Evolutionary conservation across 2,329 filamentous ascomycete genomes (phyloP).

Genomic region (Rhynchosporium agropyri): DNA sequence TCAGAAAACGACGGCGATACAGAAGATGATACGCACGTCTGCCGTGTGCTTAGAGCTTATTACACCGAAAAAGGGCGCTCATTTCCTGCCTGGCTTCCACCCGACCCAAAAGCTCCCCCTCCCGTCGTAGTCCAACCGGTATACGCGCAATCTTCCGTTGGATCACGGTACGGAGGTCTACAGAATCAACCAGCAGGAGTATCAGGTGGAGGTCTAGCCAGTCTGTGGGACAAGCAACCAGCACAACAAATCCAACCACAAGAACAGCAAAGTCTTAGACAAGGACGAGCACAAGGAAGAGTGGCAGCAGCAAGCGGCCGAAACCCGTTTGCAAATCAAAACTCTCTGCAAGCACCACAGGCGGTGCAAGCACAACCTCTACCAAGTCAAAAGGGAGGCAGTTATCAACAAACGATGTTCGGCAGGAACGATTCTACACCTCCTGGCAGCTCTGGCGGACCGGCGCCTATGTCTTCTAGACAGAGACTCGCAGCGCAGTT

Average conservation of each 20-base stretch:
- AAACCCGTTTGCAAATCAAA: constrained; percentile 37
- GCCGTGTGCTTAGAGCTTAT: constrained; percentile 88
- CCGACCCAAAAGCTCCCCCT: constrained; percentile 74
- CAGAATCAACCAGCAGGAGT: constrained; percentile 43
- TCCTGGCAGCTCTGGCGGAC: constrained; percentile 21
- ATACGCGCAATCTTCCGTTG: constrained; percentile 53
- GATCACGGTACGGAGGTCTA: constrained; percentile 56
- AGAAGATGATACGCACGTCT: constrained; percentile 92
- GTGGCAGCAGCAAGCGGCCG: constrained; percentile 27
- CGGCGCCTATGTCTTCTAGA: constrained; percentile 56
- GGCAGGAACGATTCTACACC: constrained; percentile 38
- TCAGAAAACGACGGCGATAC: constrained; percentile 70
- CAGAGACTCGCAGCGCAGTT: constrained; percentile 80
- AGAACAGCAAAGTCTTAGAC: constrained; percentile 50
- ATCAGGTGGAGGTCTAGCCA: constrained; percentile 50
- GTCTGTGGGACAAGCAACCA: constrained; percentile 57
- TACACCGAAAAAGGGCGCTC: constrained; percentile 85
- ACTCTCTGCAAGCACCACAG: constrained; percentile 16
- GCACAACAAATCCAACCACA: constrained; percentile 30
- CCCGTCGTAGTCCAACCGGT: constrained; percentile 51
- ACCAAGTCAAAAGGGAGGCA: constrained; percentile 73
- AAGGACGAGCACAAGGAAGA: constrained; percentile 46
- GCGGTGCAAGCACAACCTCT: constrained; percentile 58
- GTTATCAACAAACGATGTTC: constrained; percentile 63
- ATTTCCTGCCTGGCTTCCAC: constrained; percentile 85